phyloP scores from a whole-genome alignment of 2,329 filamentous ascomycete species.

The Penicillium sp. region DNA sequence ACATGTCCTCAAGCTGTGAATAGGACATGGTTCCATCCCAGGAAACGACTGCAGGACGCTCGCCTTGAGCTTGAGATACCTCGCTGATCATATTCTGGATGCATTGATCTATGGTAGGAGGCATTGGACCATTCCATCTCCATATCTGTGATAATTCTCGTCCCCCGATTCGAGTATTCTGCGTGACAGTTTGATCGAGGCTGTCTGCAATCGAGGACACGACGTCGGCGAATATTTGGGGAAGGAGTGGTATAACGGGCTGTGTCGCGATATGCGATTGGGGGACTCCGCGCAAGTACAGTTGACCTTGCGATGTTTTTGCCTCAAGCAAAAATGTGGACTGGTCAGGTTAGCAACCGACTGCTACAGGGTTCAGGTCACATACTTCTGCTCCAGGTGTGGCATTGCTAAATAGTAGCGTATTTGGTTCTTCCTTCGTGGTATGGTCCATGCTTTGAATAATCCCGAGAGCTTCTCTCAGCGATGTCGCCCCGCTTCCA shows the following conservation, averaged over 20 bases:
- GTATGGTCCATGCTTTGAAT: neutral
- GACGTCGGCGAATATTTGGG: conserved; percentile 1
- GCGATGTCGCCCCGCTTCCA: neutral
- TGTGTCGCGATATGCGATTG: neutral
- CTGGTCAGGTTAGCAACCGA: neutral
- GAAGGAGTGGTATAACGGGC: neutral
- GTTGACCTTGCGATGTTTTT: neutral
- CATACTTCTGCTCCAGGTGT: neutral
- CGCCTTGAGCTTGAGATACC: neutral
- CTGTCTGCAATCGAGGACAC: neutral
- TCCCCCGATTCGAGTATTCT: neutral
- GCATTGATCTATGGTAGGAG: neutral
- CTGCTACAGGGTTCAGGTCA: neutral
- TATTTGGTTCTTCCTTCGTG: neutral
- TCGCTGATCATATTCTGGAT: conserved; percentile 4
- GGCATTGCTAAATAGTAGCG: neutral
- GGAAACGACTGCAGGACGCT: conserved; percentile 6
- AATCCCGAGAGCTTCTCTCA: neutral
- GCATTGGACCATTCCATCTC: conserved; percentile 1
- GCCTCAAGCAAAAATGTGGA: conserved; percentile 1
- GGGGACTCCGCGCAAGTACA: neutral
- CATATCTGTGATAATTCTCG: conserved; percentile 1
- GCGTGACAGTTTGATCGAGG: neutral
- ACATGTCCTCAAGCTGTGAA: conserved; percentile 20
- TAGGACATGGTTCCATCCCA: conserved; percentile 14